Conservation (phyloP, 768 basidiomycete species). For the Lactarius trivialis region DNA sequence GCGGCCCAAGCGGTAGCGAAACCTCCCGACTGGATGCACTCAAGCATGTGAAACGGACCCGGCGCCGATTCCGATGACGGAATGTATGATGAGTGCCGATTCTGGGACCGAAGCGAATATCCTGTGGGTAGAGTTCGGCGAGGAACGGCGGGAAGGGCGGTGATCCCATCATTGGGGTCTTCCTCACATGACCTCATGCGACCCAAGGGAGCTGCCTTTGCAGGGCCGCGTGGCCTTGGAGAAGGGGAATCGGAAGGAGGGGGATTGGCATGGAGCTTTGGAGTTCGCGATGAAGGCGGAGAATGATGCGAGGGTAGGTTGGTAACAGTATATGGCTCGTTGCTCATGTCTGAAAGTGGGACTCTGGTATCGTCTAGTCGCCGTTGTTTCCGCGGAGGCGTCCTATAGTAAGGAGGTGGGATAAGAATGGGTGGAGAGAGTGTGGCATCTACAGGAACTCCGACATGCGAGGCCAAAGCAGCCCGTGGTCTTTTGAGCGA, state of each 20-base stretch:
- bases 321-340: neutral
- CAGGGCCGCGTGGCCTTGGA: conserved; percentile 4
- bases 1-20: conserved; percentile 21
- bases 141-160: conserved; percentile 10
- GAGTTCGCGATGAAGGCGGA: neutral
- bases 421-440: conserved; percentile 2
- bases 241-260: neutral
- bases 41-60: conserved; percentile 22
- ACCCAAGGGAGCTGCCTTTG: neutral
- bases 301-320: neutral
- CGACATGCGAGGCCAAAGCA: neutral
- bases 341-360: conserved; percentile 20
- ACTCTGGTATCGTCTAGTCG: conserved; percentile 14
- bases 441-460: conserved; percentile 15
- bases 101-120: conserved; percentile 19
- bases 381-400: conserved; percentile 16
- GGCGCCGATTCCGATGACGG: conserved; percentile 13
- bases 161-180: conserved; percentile 4
- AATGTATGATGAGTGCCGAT: conserved; percentile 17
- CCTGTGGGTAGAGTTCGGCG: conserved; percentile 12
- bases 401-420: conserved; percentile 16
- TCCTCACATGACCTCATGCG: conserved; percentile 16
- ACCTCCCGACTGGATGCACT: conserved; percentile 16
- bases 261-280: conserved; percentile 1
- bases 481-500: conserved; percentile 19